phyloP scores from a whole-genome alignment of 2,329 filamentous ascomycete genomes.

The Botrytis medusae region DNA sequence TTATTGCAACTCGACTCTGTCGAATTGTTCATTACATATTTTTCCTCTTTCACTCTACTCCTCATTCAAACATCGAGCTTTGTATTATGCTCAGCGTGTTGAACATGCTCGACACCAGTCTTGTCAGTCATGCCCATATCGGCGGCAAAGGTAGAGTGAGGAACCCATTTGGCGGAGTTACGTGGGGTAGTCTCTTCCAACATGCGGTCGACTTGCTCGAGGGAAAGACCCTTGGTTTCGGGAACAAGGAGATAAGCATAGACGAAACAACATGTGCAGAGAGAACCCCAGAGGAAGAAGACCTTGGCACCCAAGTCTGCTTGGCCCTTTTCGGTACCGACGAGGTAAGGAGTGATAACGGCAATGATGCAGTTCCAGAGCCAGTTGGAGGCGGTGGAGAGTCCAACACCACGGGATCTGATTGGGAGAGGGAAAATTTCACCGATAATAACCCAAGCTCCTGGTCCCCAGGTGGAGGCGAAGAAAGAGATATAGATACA shows the following conservation, averaged over 20 bases:
- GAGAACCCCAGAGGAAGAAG: conserved; percentile 61
- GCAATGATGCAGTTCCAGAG: conserved; percentile 75
- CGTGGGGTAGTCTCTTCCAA: conserved; percentile 50
- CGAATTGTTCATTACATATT: background rate
- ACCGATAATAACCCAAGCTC: conserved; percentile 77
- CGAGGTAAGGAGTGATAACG: conserved; percentile 73
- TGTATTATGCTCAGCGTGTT: background rate
- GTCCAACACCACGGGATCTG: conserved; percentile 80
- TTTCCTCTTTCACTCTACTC: too few relatives aligned
- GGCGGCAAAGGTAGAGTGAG: conserved; percentile 34
- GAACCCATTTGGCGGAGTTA: conserved; percentile 36
- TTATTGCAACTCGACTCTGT: background rate
- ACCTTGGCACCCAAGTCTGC: conserved; percentile 36
- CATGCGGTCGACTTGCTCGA: conserved; percentile 72
- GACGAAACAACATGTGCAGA: conserved; percentile 54
- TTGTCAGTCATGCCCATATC: conserved; percentile 29
- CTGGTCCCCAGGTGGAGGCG: conserved; percentile 81
- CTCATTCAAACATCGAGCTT: background rate
- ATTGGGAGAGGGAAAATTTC: conserved; percentile 90
- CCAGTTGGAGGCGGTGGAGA: conserved; percentile 90
- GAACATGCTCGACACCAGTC: conserved; percentile 4
- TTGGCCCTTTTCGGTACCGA: conserved; percentile 55
- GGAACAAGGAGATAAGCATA: conserved; percentile 63
- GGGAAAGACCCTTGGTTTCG: conserved; percentile 71
- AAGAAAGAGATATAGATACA: conserved; percentile 92